These are phyloP conservation scores for Phytophthora pseudosyringae DNA, from an alignment of 352 stramenopile genomes.

Conservation along the genomic window DNA sequence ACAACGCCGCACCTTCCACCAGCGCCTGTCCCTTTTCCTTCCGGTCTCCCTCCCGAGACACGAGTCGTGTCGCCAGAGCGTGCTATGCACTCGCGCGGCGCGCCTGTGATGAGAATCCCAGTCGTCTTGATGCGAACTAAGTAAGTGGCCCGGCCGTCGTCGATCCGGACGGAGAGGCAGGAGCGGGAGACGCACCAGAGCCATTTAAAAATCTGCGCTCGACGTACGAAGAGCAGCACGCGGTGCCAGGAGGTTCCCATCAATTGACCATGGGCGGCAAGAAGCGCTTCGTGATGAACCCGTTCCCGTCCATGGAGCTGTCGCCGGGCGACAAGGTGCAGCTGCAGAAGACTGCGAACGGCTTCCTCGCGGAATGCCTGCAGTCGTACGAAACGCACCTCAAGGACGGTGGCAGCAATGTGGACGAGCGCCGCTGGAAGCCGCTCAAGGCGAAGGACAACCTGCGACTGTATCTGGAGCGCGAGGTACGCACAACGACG, in stretches of 20 bases:
- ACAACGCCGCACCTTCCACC: constrained; percentile 33
- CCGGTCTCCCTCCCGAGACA: constrained; percentile 11
- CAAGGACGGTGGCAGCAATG: constrained; percentile 24
- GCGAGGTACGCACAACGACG: constrained; percentile 40
- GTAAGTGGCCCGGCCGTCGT: constrained; percentile 21
- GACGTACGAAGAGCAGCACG: constrained; percentile 14
- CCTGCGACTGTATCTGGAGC: constrained; percentile 38
- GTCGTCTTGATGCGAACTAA: constrained; percentile 40
- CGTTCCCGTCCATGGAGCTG: constrained; percentile 43
- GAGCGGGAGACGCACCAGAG: constrained; percentile 12
- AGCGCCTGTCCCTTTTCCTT: constrained; percentile 32
- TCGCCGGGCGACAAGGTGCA: constrained; percentile 38
- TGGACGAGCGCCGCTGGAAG: constrained; percentile 56
- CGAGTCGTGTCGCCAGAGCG: constrained; percentile 28
- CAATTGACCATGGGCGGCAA: constrained; percentile 30
- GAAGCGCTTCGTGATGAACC: constrained; percentile 45
- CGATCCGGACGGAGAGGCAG: constrained; percentile 28
- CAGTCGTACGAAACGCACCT: constrained; percentile 35
- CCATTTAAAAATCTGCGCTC: constrained; percentile 37
- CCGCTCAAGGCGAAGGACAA: constrained; percentile 43
- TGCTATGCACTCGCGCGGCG: constrained; percentile 26
- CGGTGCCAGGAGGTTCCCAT: not conserved
- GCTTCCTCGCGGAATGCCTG: constrained; percentile 35
- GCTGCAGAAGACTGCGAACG: constrained; percentile 37
- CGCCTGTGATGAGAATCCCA: constrained; percentile 29